phyloP scores from a whole-genome alignment of 345 rosid species.

The Clarkia xantiana region DNA sequence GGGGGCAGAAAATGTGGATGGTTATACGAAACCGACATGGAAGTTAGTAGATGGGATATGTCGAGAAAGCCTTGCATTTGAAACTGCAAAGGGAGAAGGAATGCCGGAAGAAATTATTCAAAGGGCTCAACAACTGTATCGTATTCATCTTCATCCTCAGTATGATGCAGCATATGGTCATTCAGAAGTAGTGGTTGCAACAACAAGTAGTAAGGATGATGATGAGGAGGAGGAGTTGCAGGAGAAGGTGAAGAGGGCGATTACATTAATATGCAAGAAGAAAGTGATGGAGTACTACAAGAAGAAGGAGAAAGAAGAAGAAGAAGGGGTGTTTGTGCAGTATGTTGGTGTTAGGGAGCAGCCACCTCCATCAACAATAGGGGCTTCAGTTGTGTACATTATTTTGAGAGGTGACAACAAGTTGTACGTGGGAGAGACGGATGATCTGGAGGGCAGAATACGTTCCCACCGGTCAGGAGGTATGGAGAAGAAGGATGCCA shows the following conservation, averaged over 20 bases:
- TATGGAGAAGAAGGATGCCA: constrained; percentile 34
- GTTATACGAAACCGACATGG: constrained; percentile 84
- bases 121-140: constrained; percentile 78
- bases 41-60: constrained; percentile 74
- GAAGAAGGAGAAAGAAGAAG: constrained; percentile 18
- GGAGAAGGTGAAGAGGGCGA: constrained; percentile 30
- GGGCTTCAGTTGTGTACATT: constrained; percentile 76
- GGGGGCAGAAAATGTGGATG: constrained; percentile 60
- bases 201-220: too few species aligned
- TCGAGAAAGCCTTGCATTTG: constrained; percentile 95
- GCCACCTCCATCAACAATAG: constrained; percentile 90
- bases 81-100: constrained; percentile 96
- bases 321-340: constrained; percentile 21
- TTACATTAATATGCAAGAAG: constrained; percentile 35
- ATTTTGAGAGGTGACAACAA: constrained; percentile 67
- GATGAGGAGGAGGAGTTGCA: constrained; percentile 21
- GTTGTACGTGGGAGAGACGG: constrained; percentile 88
- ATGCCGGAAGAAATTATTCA: constrained; percentile 50
- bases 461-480: constrained; percentile 35
- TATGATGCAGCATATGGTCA: constrained; percentile 12
- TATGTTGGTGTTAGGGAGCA: constrained; percentile 63
- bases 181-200: too few species aligned
- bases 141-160: too few species aligned
- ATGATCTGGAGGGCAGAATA: constrained; percentile 81
- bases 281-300: constrained; percentile 37